Evolutionary conservation across 345 rosid genomes (phyloP).

Genomic region (Euphorbia pulcherrima): DNA sequence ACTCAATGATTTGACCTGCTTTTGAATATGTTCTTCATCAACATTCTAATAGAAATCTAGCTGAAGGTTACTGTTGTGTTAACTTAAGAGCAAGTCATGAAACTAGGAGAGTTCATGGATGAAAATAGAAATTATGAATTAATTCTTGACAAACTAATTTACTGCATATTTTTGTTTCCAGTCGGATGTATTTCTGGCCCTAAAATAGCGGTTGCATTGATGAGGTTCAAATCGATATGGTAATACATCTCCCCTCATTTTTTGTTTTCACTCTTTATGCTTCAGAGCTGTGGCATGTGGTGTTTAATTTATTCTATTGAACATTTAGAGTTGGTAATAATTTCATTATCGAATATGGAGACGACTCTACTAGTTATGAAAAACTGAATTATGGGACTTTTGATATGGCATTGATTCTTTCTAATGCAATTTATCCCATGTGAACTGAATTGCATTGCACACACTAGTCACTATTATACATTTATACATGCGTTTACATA

Average conservation of each 20-base stretch:
- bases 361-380: not conserved
- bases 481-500: constrained; percentile 37
- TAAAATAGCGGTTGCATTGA: constrained; percentile 37
- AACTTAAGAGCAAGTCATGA: not conserved
- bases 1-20: not conserved
- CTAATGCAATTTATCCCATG: not conserved
- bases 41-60: not conserved
- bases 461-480: no score
- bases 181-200: constrained; percentile 62
- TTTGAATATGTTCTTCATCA: not conserved
- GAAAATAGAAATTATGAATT: not conserved
- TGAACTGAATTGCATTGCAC: no score
- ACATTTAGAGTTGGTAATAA: no score
- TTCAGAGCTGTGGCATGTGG: no score
- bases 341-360: not conserved
- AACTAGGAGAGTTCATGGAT: not conserved
- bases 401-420: not conserved
- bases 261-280: not conserved
- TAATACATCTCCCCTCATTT: constrained; percentile 14
- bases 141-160: not conserved
- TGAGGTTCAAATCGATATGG: constrained; percentile 47
- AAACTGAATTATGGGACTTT: not conserved
- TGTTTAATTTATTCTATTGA: no score
- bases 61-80: not conserved
- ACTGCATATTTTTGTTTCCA: constrained; percentile 16